phyloP scores from a whole-genome alignment of 2,329 filamentous ascomycete genomes.

The Sordariomycetes sp. region DNA sequence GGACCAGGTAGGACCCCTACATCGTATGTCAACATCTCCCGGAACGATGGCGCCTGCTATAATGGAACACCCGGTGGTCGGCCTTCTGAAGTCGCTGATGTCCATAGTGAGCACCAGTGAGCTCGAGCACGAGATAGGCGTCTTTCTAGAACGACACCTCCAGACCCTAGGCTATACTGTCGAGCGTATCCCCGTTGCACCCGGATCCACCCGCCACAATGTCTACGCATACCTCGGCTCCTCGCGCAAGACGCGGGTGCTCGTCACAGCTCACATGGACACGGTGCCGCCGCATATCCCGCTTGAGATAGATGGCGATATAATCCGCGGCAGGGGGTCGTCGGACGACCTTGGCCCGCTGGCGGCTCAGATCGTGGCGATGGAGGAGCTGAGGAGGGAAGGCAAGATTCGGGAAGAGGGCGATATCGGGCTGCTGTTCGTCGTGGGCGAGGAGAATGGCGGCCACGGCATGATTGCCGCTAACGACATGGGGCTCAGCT shows the following conservation, averaged over 20 bases:
- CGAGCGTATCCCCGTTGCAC: slow-evolving; percentile 21
- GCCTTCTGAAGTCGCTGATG: slow-evolving; percentile 21
- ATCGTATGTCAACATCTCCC: no score
- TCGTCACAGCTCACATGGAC: slow-evolving; percentile 79
- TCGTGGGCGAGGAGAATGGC: slow-evolving; percentile 72
- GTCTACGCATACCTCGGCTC: slow-evolving; percentile 25
- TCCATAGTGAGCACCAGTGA: slow-evolving; percentile 24
- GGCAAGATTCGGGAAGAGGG: slow-evolving; percentile 30
- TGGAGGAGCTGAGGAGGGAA: slow-evolving; percentile 39
- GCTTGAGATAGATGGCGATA: slow-evolving; percentile 45
- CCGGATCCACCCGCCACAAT: slow-evolving; percentile 21
- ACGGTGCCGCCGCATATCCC: slow-evolving; percentile 63
- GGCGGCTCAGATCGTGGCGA: slow-evolving; percentile 63
- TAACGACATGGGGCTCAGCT: slow-evolving; percentile 22
- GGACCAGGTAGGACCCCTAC: no score
- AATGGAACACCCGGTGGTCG: slow-evolving; percentile 13
- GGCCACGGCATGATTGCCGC: slow-evolving; percentile 66
- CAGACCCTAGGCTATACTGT: slow-evolving; percentile 20
- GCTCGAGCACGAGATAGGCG: slow-evolving; percentile 21
- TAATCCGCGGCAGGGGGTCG: slow-evolving; percentile 61
- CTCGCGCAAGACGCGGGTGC: slow-evolving; percentile 29
- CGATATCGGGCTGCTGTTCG: slow-evolving; percentile 51
- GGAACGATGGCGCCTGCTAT: background rate
- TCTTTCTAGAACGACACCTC: slow-evolving; percentile 20
- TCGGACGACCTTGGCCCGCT: slow-evolving; percentile 63